Evolutionary conservation across 1,139 yeast genomes (phyloP).

Genomic region (Pichia sp.): DNA sequence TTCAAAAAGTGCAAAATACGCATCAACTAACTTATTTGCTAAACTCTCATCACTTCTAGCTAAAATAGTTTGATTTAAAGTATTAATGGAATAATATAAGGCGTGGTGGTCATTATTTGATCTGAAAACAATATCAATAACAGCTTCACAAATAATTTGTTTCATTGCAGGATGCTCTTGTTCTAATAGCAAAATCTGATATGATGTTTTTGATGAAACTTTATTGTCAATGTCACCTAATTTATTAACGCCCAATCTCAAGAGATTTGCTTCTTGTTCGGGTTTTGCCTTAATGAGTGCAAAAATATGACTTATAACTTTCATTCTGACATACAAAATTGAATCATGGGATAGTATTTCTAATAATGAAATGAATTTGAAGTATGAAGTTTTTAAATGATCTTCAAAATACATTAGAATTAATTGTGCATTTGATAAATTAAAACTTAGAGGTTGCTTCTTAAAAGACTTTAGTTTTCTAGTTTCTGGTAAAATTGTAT

Average conservation of each 20-base stretch:
- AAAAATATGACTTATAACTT: slow-evolving; percentile 67
- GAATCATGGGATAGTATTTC: slow-evolving; percentile 84
- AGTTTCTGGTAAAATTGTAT: slow-evolving; percentile 68
- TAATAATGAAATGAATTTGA: slow-evolving; percentile 60
- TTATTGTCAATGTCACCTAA: slow-evolving; percentile 89
- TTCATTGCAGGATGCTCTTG: slow-evolving; percentile 98
- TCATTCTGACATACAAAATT: slow-evolving; percentile 82
- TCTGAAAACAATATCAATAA: slow-evolving; percentile 74
- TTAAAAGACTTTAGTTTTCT: slow-evolving; percentile 76
- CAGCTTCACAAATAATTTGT: slow-evolving; percentile 65
- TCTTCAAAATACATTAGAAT: slow-evolving; percentile 86
- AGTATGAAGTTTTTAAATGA: slow-evolving; percentile 69
- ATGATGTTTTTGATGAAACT: slow-evolving; percentile 85
- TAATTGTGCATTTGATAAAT: slow-evolving; percentile 47
- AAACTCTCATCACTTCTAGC: slow-evolving; percentile 67
- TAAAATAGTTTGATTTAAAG: slow-evolving; percentile 88
- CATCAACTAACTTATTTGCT: slow-evolving; percentile 75
- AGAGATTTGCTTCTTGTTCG: slow-evolving; percentile 90
- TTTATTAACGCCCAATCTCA: slow-evolving; percentile 86
- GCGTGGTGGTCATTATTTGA: slow-evolving; percentile 78
- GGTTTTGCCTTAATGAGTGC: slow-evolving; percentile 81
- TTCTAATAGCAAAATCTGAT: slow-evolving; percentile 68
- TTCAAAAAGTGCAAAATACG: slow-evolving; percentile 83
- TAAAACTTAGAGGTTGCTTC: slow-evolving; percentile 56
- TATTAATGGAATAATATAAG: slow-evolving; percentile 77